Conservation (phyloP, 176 grass and related monocot species). For the Oryza nivara region DNA sequence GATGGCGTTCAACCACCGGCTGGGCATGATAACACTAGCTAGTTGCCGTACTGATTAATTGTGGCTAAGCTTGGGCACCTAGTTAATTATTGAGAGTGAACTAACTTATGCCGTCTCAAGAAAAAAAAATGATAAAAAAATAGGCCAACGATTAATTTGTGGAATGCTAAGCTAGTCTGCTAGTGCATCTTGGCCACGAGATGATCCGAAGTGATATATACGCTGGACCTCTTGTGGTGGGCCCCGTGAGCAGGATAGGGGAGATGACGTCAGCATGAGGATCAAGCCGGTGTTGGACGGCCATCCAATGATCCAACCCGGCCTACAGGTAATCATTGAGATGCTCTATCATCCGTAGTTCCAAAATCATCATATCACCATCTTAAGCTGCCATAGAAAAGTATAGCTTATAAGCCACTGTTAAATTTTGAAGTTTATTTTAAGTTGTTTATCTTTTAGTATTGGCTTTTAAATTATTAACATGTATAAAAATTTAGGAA, state of each 20-base stretch:
- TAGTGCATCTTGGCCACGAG: conserved; percentile 3
- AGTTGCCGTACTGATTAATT: background rate
- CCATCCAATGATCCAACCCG: conserved; percentile 14
- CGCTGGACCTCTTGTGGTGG: background rate
- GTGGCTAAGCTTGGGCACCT: background rate
- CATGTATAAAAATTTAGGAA: too few relatives aligned
- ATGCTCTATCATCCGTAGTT: background rate
- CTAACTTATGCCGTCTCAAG: background rate
- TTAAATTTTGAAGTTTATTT: too few relatives aligned
- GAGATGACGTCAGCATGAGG: conserved; percentile 10
- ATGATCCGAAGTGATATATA: conserved; percentile 17
- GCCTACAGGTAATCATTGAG: conserved; percentile 6
- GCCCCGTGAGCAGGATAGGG: background rate
- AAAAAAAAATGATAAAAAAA: too few relatives aligned
- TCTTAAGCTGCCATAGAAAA: background rate
- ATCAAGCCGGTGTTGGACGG: conserved; percentile 25
- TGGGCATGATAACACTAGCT: background rate
- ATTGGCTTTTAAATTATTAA: too few relatives aligned
- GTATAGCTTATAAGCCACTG: too few relatives aligned
- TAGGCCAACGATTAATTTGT: background rate
- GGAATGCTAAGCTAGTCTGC: background rate
- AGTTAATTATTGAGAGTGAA: background rate
- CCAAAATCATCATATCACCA: background rate
- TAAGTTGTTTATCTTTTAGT: too few relatives aligned
- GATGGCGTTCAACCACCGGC: conserved; percentile 29